These are phyloP conservation scores for Pseudogymnoascus sp. DNA, from an alignment of 2,329 filamentous ascomycete species.

Conservation along the genomic window DNA sequence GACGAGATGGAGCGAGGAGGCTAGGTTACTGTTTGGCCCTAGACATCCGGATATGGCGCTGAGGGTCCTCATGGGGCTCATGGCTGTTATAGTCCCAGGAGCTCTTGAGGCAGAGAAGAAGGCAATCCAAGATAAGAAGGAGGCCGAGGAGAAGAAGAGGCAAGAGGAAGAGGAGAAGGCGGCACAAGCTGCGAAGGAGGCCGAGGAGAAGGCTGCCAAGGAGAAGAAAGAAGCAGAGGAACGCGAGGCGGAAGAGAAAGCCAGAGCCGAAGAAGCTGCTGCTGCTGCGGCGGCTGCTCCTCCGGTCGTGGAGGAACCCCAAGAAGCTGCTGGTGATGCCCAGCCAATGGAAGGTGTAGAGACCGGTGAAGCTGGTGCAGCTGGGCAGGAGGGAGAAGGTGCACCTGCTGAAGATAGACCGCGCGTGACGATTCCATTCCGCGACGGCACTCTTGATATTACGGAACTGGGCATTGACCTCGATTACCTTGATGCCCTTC, in stretches of 20 bases:
- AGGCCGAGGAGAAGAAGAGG: constrained; percentile 52
- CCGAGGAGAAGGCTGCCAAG: constrained; percentile 54
- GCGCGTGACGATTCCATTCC: constrained; percentile 72
- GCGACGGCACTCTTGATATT: constrained; percentile 83
- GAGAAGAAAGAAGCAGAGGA: constrained; percentile 66
- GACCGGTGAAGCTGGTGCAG: constrained; percentile 28
- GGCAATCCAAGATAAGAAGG: constrained; percentile 47
- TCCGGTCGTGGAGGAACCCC: constrained; percentile 33
- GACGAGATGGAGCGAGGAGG: constrained; percentile 81
- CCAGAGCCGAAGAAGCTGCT: constrained; percentile 47
- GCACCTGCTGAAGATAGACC: constrained; percentile 41
- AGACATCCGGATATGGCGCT: constrained; percentile 59
- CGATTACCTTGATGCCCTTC: constrained; percentile 92
- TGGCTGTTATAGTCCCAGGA: constrained; percentile 68
- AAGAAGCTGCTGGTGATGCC: constrained; percentile 21
- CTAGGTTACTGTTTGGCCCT: constrained; percentile 71
- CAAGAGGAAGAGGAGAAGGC: constrained; percentile 57
- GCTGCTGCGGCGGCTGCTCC: constrained; percentile 42
- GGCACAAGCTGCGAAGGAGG: constrained; percentile 61
- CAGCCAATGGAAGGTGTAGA: constrained; percentile 68
- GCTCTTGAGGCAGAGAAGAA: constrained; percentile 75
- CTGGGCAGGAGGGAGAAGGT: constrained; percentile 28
- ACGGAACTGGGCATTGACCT: constrained; percentile 90
- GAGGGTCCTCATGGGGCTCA: constrained; percentile 58
- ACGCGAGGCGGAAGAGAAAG: constrained; percentile 60